These are phyloP conservation scores for Rhizopogon rudus DNA, from an alignment of 768 basidiomycete species.

Conservation along the genomic window DNA sequence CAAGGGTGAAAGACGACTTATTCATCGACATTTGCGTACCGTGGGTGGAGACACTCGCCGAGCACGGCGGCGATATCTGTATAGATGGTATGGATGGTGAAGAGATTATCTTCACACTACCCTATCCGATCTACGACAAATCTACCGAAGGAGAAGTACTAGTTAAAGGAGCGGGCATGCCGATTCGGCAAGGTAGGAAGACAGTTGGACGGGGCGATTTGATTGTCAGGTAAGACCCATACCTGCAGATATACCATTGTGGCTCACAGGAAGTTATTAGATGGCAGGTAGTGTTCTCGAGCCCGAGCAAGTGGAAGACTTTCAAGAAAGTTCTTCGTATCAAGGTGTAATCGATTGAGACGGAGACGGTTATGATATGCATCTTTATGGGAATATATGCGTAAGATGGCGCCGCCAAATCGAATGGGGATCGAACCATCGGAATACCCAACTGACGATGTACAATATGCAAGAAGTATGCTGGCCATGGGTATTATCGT, in stretches of 20 bases:
- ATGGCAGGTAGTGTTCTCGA: slow-evolving; percentile 27
- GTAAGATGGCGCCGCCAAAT: neutral
- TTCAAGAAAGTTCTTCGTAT: slow-evolving; percentile 24
- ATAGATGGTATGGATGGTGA: slow-evolving; percentile 58
- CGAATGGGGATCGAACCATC: neutral
- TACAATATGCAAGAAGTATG: slow-evolving; percentile 22
- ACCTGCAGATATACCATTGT: neutral
- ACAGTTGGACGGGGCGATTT: slow-evolving; percentile 57
- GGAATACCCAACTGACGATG: slow-evolving; percentile 13
- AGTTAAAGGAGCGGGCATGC: slow-evolving; percentile 66
- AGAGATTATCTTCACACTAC: slow-evolving; percentile 44
- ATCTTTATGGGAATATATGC: slow-evolving; percentile 12
- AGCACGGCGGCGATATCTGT: slow-evolving; percentile 43
- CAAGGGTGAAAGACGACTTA: slow-evolving; percentile 52
- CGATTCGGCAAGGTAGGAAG: slow-evolving; percentile 46
- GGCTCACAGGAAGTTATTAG: slow-evolving; percentile 7
- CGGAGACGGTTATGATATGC: slow-evolving; percentile 14
- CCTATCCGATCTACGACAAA: slow-evolving; percentile 46
- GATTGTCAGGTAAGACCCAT: slow-evolving; percentile 48
- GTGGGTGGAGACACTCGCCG: slow-evolving; percentile 46
- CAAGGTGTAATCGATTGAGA: slow-evolving; percentile 15
- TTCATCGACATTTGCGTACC: slow-evolving; percentile 50
- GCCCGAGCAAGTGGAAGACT: slow-evolving; percentile 27
- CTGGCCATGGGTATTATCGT: neutral
- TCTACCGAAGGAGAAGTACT: slow-evolving; percentile 43